Evolutionary conservation across 805 yeast species (phyloP), one percentile per base, ranked within the genome.

Genomic region (Huiozyma naganishii): DNA sequence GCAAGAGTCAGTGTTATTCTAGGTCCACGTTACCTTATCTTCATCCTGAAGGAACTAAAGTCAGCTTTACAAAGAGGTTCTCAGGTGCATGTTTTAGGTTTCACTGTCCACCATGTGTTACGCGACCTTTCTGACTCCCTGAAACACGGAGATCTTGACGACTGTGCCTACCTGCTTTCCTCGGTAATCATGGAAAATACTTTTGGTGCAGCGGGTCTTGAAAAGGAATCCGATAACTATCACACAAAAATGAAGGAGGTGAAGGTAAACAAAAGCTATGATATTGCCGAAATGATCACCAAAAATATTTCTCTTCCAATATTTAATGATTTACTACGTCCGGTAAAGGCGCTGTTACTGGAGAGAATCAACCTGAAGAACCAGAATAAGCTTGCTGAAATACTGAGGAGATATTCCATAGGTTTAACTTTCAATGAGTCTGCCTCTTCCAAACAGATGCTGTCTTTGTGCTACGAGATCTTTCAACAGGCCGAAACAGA

Each of bases 171-270:
- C 2, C 52, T 81, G 43, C 65, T 89, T 9, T 79, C 81, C 51
- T 79, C 76, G 23, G 69, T 87, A 11, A 71, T 89, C 23, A 90
- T 90, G 95, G 95, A 88, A 56, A 96, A 90, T 56, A 74, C 79
- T 4, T 89, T 92, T 62, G 98, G 98, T 27, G 74, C 81, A 7
- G 84, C 95, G 4, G 95, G 95, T 32, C 83, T 82, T 57, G 97
- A 92, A 56, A 90, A 92, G 59, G 97, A 92, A 50, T 89, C 92
- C 5, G 97, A 88, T 48, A 95, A 88, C 13, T 90, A 92, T 56
- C 76, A 75, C 42, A 80, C 85, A 29, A 79, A 80, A 48, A 84
- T 88, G 79, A 84, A 83, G 53, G 98, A 90, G 67, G 90, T 92
- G 32, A 89, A 87, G 59, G 80, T 78, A 50, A 86, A 85, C 57